These are phyloP conservation scores for Pseudogymnoascus sp. DNA, from an alignment of 2,329 filamentous ascomycete species.

Conservation along the genomic window DNA sequence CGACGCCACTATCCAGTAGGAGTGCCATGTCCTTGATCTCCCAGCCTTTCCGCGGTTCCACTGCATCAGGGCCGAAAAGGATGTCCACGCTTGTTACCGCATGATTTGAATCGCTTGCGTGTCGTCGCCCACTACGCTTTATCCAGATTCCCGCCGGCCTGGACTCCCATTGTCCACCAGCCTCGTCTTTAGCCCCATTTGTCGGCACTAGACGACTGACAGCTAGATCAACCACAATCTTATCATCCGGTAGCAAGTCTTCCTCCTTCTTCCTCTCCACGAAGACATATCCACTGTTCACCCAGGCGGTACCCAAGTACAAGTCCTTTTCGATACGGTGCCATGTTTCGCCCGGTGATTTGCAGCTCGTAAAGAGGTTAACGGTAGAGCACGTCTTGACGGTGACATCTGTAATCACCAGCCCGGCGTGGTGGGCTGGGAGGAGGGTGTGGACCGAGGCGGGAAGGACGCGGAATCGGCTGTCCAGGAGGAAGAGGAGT, in stretches of 20 bases:
- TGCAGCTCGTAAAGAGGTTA: slow-evolving; percentile 54
- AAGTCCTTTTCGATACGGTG: slow-evolving; percentile 66
- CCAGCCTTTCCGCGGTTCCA: slow-evolving; percentile 85
- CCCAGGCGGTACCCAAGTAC: slow-evolving; percentile 58
- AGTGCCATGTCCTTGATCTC: slow-evolving; percentile 67
- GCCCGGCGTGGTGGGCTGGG: slow-evolving; percentile 60
- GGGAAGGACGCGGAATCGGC: slow-evolving; percentile 61
- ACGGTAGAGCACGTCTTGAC: slow-evolving; percentile 57
- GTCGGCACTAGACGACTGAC: slow-evolving; percentile 56
- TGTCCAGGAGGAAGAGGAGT: slow-evolving; percentile 60
- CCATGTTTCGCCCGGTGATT: slow-evolving; percentile 53
- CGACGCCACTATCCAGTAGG: slow-evolving; percentile 57
- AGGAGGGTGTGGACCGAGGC: slow-evolving; percentile 61
- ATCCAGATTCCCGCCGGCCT: slow-evolving; percentile 64
- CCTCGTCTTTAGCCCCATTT: slow-evolving; percentile 43
- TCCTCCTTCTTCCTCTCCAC: slow-evolving; percentile 65
- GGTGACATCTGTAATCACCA: slow-evolving; percentile 65
- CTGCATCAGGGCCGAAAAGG: slow-evolving; percentile 67
- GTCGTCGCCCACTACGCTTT: slow-evolving; percentile 41
- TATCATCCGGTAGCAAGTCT: slow-evolving; percentile 55
- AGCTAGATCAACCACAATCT: slow-evolving; percentile 58
- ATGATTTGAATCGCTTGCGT: slow-evolving; percentile 38
- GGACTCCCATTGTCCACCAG: slow-evolving; percentile 58
- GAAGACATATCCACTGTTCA: slow-evolving; percentile 60
- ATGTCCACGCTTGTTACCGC: slow-evolving; percentile 64